Percentiles rank a stretch among this genome's conserved stretches.
phyloP scores from a whole-genome alignment of 768 basidiomycete genomes.

The Auricularia sp. region DNA sequence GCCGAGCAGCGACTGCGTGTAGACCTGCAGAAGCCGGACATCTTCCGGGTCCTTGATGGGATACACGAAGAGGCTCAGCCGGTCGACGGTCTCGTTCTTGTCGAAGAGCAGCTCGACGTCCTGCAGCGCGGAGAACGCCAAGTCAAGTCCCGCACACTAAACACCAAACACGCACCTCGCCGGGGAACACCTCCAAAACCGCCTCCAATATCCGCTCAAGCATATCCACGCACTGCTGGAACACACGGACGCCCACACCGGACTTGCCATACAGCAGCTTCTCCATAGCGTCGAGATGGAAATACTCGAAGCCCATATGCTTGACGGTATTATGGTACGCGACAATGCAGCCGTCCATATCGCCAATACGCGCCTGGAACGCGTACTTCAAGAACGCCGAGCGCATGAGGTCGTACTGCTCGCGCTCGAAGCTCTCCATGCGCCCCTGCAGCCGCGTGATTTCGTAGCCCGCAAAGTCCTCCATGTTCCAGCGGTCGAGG shows the following conservation, averaged over 20 bases:
- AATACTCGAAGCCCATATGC: slow-evolving; percentile 91
- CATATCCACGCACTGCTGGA: slow-evolving; percentile 59
- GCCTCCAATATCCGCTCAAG: slow-evolving; percentile 59
- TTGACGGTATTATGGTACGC: slow-evolving; percentile 80
- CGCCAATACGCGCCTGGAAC: slow-evolving; percentile 94
- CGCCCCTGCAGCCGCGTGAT: slow-evolving; percentile 54
- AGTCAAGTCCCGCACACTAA: too few species aligned
- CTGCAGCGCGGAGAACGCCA: not conserved
- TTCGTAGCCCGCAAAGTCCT: slow-evolving; percentile 73
- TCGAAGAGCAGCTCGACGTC: not conserved
- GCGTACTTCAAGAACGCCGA: slow-evolving; percentile 92
- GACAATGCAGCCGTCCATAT: slow-evolving; percentile 91
- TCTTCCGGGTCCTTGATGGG: not conserved
- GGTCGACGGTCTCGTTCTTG: not conserved
- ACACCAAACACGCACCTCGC: slow-evolving; percentile 36
- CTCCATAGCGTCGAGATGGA: slow-evolving; percentile 84
- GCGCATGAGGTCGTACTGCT: slow-evolving; percentile 90
- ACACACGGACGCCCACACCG: slow-evolving; percentile 61
- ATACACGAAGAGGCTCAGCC: not conserved
- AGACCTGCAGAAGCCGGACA: not conserved
- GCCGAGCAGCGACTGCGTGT: not conserved
- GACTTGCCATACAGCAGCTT: slow-evolving; percentile 55
- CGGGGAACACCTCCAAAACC: slow-evolving; percentile 49
- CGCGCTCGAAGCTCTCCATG: slow-evolving; percentile 77
- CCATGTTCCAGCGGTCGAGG: slow-evolving; percentile 73